Conservation (phyloP, 495 filamentous ascomycete species). For the Pseudomonodictys pantanalensis region DNA sequence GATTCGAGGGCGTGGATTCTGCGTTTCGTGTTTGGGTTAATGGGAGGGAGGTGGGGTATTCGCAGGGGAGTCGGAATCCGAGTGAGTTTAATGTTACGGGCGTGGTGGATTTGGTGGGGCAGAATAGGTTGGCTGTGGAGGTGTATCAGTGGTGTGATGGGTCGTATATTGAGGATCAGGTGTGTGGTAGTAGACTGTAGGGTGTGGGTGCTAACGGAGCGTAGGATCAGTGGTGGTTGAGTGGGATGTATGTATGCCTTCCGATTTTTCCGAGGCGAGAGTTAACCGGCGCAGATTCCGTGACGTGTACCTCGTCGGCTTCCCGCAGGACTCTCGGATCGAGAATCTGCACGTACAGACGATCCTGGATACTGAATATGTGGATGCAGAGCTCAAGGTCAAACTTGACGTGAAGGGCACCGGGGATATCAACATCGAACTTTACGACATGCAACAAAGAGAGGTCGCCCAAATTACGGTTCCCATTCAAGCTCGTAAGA, state of each 20-base stretch:
- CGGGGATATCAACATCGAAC: conserved; percentile 2
- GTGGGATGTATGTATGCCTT: conserved; percentile 10
- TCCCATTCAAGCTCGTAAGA: not conserved
- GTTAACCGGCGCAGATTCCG: conserved; percentile 46
- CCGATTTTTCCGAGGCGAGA: not conserved
- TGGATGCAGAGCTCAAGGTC: conserved; percentile 52
- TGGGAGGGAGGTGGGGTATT: conserved; percentile 57
- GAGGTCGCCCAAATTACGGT: not conserved
- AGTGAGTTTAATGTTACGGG: conserved; percentile 60
- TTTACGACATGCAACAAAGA: conserved; percentile 6
- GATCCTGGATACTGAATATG: conserved; percentile 54
- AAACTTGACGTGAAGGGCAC: conserved; percentile 35
- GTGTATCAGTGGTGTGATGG: conserved; percentile 64
- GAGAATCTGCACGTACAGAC: conserved; percentile 59
- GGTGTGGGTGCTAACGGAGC: not conserved
- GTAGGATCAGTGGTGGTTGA: conserved; percentile 27
- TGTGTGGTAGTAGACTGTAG: not conserved
- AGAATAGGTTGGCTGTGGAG: conserved; percentile 54
- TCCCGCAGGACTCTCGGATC: conserved; percentile 51
- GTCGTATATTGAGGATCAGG: conserved; percentile 46
- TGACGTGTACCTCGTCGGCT: conserved; percentile 59
- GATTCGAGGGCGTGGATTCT: conserved; percentile 67
- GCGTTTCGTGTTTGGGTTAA: conserved; percentile 67
- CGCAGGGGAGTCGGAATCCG: conserved; percentile 62
- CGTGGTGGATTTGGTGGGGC: conserved; percentile 40